Conservation (phyloP, 1,284 basidiomycete species). For the Ceratobasidium sp. region DNA sequence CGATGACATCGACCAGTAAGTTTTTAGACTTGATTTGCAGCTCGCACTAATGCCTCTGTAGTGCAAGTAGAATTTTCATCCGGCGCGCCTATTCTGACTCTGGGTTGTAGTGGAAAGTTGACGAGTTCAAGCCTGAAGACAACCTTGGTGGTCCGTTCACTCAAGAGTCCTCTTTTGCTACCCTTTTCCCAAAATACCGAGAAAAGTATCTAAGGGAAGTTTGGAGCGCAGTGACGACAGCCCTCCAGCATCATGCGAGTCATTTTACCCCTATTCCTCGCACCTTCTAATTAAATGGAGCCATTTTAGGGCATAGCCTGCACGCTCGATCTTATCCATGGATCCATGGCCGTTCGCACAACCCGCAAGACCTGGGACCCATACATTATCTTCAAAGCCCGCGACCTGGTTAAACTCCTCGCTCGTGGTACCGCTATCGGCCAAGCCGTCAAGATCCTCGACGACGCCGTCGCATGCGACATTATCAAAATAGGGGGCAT, state of each 20-base stretch:
- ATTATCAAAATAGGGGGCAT: conserved; percentile 98
- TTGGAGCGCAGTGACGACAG: conserved; percentile 92
- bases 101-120: conserved; percentile 82
- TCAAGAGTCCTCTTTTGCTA: conserved; percentile 97
- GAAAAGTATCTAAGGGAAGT: conserved; percentile 96
- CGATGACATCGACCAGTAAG: conserved; percentile 98
- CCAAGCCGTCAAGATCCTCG: conserved; percentile 90
- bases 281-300: not conserved
- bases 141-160: conserved; percentile 86
- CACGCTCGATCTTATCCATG: conserved; percentile 94
- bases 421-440: conserved; percentile 87
- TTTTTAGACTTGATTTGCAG: conserved; percentile 39
- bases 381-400: conserved; percentile 94
- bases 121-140: conserved; percentile 77
- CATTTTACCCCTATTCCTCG: conserved; percentile 8
- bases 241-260: conserved; percentile 81
- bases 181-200: conserved; percentile 98
- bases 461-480: conserved; percentile 92
- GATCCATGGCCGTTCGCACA: conserved; percentile 96
- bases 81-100: conserved; percentile 4
- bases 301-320: conserved; percentile 80
- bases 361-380: conserved; percentile 98
- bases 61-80: conserved; percentile 51
- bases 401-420: conserved; percentile 95
- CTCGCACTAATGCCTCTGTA: conserved; percentile 44